Evolutionary conservation across 2,329 filamentous ascomycete species (phyloP).

Genomic region (Erysiphe pulchra): DNA sequence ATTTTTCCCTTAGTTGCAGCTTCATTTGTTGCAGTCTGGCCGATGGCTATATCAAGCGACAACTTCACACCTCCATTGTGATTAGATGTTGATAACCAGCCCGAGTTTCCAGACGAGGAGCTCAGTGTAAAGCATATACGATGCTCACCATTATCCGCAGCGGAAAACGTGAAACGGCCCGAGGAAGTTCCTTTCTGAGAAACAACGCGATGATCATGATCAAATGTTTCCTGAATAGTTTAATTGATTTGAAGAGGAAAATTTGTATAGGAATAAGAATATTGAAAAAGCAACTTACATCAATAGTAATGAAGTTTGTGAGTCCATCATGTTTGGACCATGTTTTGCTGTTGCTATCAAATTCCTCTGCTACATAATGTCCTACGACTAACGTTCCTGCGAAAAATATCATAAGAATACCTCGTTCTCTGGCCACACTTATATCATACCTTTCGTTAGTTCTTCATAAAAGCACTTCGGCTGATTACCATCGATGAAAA

Average conservation of each 20-base stretch:
- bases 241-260: neutral
- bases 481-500: slow-evolving; percentile 68
- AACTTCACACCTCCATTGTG: slow-evolving; percentile 59
- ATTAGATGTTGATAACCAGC: slow-evolving; percentile 42
- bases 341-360: slow-evolving; percentile 37
- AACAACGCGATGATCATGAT: slow-evolving; percentile 92
- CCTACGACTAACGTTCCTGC: slow-evolving; percentile 64
- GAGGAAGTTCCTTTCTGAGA: slow-evolving; percentile 50
- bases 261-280: neutral
- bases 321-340: slow-evolving; percentile 54
- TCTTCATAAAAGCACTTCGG: slow-evolving; percentile 98
- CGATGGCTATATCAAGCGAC: slow-evolving; percentile 74
- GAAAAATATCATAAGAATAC: neutral
- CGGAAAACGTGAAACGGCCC: slow-evolving; percentile 86
- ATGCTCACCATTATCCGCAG: slow-evolving; percentile 86
- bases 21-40: slow-evolving; percentile 82
- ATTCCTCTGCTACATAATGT: slow-evolving; percentile 70
- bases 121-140: slow-evolving; percentile 79
- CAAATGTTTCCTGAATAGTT: slow-evolving; percentile 50
- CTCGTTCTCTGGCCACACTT: neutral
- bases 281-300: slow-evolving; percentile 23
- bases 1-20: slow-evolving; percentile 85
- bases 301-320: slow-evolving; percentile 73
- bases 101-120: slow-evolving; percentile 39
- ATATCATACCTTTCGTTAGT: slow-evolving; percentile 51